phyloP scores from a whole-genome alignment of 2,329 filamentous ascomycete genomes.

The Venturia nashicola region DNA sequence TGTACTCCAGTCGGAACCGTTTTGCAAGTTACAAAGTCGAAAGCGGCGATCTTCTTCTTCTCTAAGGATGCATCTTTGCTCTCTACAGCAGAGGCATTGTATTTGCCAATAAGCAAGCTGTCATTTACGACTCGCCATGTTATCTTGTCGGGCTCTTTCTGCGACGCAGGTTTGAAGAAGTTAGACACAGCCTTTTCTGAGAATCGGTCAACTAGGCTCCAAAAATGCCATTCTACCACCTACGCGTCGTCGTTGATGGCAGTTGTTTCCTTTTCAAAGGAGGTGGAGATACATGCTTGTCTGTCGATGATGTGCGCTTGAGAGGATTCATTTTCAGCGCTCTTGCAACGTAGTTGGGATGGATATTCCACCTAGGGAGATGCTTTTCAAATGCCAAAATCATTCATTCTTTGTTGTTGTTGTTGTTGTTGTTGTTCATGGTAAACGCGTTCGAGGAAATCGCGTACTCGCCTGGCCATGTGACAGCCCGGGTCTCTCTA shows the following conservation, averaged over 20 bases:
- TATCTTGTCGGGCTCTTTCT: constrained; percentile 69
- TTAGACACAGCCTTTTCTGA: constrained; percentile 58
- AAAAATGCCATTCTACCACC: background rate
- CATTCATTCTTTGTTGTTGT: constrained; percentile 1
- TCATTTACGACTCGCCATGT: constrained; percentile 56
- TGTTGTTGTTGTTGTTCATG: background rate
- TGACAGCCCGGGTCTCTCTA: background rate
- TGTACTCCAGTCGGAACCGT: background rate
- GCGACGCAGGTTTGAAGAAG: constrained; percentile 79
- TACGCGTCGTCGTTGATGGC: background rate
- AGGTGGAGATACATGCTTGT: constrained; percentile 4
- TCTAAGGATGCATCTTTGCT: constrained; percentile 10
- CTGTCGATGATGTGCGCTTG: constrained; percentile 1
- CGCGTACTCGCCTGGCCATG: background rate
- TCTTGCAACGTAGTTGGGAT: background rate
- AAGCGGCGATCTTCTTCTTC: constrained; percentile 50
- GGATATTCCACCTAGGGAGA: background rate
- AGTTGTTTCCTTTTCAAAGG: constrained; percentile 4
- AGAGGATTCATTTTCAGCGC: constrained; percentile 2
- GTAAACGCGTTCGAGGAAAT: background rate
- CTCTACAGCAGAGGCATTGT: constrained; percentile 32
- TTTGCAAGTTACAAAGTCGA: constrained; percentile 23
- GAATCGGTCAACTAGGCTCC: background rate
- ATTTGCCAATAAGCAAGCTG: constrained; percentile 66
- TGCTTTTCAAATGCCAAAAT: background rate